These are phyloP conservation scores for Talaromyces rugulosus DNA, from an alignment of 2,329 filamentous ascomycete species.

Conservation along the genomic window DNA sequence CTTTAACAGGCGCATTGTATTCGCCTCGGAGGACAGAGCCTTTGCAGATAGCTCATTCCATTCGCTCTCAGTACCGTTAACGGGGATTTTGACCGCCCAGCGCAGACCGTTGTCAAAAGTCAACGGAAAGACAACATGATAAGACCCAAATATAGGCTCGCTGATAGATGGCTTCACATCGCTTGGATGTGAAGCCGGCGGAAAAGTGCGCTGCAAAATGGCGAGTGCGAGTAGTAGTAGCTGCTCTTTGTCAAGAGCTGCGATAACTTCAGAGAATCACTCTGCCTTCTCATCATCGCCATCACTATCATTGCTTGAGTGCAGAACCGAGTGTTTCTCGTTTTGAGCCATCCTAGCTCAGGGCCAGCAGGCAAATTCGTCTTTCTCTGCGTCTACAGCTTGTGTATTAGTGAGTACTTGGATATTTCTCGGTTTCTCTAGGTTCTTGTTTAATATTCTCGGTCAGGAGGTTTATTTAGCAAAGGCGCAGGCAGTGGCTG, in stretches of 20 bases:
- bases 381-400: too few relatives aligned
- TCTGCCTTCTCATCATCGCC: not conserved
- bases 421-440: too few relatives aligned
- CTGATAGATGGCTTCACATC: not conserved
- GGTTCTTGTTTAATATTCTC: too few relatives aligned
- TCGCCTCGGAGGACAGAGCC: slow-evolving; percentile 19
- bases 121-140: not conserved
- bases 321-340: too few relatives aligned
- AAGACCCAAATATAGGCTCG: not conserved
- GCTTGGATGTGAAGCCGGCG: not conserved
- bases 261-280: not conserved
- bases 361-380: too few relatives aligned
- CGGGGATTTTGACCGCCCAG: not conserved
- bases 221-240: not conserved
- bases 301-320: not conserved
- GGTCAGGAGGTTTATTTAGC: too few relatives aligned
- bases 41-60: not conserved
- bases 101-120: not conserved
- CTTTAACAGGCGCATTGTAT: slow-evolving; percentile 26
- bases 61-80: not conserved
- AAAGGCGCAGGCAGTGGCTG: too few relatives aligned
- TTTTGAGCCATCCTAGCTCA: too few relatives aligned
- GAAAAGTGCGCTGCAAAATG: not conserved
- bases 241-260: not conserved
- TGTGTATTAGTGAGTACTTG: too few relatives aligned